Evolutionary conservation across 1,284 basidiomycete genomes (phyloP).

Genomic region (Laetiporus sulphureus): DNA sequence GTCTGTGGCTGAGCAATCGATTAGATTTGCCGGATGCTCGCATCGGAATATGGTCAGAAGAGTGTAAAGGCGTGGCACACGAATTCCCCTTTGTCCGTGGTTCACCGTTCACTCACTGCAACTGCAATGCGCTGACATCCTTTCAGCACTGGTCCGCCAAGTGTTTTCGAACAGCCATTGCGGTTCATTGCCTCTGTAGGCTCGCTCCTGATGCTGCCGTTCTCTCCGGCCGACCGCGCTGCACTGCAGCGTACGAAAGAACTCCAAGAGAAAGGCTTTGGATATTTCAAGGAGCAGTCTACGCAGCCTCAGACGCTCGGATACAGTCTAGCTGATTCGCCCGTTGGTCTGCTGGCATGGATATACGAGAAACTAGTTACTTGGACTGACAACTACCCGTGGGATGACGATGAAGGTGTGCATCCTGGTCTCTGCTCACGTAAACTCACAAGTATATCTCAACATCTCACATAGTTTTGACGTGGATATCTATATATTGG

Average conservation of each 20-base stretch:
- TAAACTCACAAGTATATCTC: too few species aligned
- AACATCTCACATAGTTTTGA: too few species aligned
- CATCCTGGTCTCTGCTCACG: too few species aligned
- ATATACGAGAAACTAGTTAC: constrained; percentile 51
- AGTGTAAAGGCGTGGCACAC: constrained; percentile 27
- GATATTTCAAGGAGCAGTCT: constrained; percentile 25
- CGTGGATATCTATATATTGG: constrained; percentile 34
- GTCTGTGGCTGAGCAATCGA: too few species aligned
- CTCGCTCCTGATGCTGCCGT: constrained; percentile 25
- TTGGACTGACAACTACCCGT: constrained; percentile 46
- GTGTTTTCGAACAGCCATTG: constrained; percentile 2
- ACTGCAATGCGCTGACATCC: not conserved
- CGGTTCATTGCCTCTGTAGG: constrained; percentile 10
- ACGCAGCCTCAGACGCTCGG: constrained; percentile 35
- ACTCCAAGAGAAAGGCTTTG: constrained; percentile 20
- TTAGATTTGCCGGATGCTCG: constrained; percentile 28
- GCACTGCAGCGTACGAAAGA: constrained; percentile 14
- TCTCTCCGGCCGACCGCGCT: constrained; percentile 29
- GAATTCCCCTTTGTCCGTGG: constrained; percentile 19
- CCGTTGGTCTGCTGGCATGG: constrained; percentile 51
- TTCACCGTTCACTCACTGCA: not conserved
- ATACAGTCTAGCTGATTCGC: constrained; percentile 49
- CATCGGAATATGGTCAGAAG: constrained; percentile 23
- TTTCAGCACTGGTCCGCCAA: constrained; percentile 2
- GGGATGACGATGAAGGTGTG: constrained; percentile 44